Percentiles rank a stretch among this genome's conserved stretches.
Evolutionary conservation across 805 yeast species (phyloP).

Genomic region (Barnettozyma pratensis): DNA sequence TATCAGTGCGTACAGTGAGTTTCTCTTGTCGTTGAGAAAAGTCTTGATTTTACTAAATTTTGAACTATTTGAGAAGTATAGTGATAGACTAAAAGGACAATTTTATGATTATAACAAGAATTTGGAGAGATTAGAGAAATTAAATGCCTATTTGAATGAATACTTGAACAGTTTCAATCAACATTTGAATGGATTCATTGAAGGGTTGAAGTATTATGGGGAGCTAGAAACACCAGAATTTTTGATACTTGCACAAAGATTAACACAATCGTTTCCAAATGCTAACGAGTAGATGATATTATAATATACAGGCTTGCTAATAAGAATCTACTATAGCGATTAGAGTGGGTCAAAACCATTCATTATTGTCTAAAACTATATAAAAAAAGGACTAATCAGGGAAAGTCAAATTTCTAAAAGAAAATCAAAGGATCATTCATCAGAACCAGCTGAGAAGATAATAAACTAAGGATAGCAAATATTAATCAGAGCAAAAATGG

Average conservation of each 20-base stretch:
- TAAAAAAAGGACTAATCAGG: no score
- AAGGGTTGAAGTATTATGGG: constrained; percentile 41
- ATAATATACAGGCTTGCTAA: no score
- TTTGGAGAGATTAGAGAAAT: constrained; percentile 33
- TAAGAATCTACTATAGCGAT: no score
- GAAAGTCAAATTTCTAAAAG: no score
- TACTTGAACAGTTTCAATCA: constrained; percentile 41
- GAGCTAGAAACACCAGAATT: constrained; percentile 45
- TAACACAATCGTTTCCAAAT: constrained; percentile 29
- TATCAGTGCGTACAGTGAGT: constrained; percentile 43
- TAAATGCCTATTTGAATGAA: constrained; percentile 36
- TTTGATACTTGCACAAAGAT: constrained; percentile 36
- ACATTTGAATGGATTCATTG: constrained; percentile 40
- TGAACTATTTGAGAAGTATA: constrained; percentile 35
- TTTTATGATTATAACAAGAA: constrained; percentile 37
- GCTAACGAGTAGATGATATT: constrained; percentile 7
- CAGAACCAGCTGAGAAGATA: not conserved
- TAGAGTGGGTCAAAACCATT: no score
- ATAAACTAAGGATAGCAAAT: not conserved
- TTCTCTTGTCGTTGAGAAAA: constrained; percentile 48
- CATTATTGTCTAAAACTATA: no score
- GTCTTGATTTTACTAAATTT: constrained; percentile 45
- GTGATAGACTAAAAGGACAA: constrained; percentile 34
- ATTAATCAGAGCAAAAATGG: not conserved
- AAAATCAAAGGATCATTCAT: no score